phyloP scores from a whole-genome alignment of 805 yeast genomes.

The Saccharomycopsis synnaedendra region DNA sequence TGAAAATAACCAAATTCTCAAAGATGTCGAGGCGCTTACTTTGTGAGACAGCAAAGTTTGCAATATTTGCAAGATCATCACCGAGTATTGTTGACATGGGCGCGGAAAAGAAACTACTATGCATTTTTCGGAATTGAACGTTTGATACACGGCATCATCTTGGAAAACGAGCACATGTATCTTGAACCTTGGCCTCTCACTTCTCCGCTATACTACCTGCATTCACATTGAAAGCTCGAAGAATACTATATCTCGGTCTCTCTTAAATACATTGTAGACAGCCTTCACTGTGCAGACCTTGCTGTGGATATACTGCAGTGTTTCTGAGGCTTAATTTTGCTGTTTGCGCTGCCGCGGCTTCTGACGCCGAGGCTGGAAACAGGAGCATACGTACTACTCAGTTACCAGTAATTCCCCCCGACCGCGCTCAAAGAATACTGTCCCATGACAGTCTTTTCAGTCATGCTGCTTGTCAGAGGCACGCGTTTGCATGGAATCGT shows the following conservation, averaged over 20 bases:
- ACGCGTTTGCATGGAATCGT: slow-evolving; percentile 37
- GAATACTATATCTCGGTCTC: slow-evolving; percentile 37
- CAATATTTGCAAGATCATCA: too few species aligned
- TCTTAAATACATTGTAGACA: slow-evolving; percentile 36
- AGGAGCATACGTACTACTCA: slow-evolving; percentile 31
- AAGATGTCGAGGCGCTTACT: too few species aligned
- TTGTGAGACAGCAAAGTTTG: too few species aligned
- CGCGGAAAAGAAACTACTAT: too few species aligned
- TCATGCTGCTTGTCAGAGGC: slow-evolving; percentile 15
- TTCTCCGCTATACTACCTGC: too few species aligned
- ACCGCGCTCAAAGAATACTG: slow-evolving; percentile 13
- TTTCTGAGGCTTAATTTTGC: slow-evolving; percentile 30
- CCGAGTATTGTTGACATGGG: too few species aligned
- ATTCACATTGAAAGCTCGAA: slow-evolving; percentile 17
- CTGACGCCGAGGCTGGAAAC: slow-evolving; percentile 43
- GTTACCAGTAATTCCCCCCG: slow-evolving; percentile 17
- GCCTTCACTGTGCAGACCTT: slow-evolving; percentile 19
- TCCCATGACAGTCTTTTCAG: slow-evolving; percentile 12
- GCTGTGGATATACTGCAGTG: slow-evolving; percentile 19
- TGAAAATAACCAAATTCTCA: too few species aligned
- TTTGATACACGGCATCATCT: too few species aligned
- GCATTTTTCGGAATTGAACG: too few species aligned
- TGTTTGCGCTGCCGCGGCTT: slow-evolving; percentile 39
- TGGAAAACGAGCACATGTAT: too few species aligned
- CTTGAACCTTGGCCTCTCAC: too few species aligned